Evolutionary conservation across 2,329 filamentous ascomycete genomes (phyloP).

Genomic region (Botrytis medusae): DNA sequence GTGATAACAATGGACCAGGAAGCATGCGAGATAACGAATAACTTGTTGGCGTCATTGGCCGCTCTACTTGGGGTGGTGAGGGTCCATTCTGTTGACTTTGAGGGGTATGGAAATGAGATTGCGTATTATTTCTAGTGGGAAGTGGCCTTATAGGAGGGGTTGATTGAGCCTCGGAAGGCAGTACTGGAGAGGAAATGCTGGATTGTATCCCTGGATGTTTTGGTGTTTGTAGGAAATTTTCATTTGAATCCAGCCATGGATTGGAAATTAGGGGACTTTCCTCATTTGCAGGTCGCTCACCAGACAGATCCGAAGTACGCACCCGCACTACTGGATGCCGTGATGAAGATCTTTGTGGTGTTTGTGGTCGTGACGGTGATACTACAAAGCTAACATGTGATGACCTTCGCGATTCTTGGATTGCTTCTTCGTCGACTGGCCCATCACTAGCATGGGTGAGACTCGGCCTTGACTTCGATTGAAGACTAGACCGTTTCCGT

Average conservation of each 20-base stretch:
- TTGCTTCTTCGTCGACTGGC: conserved; percentile 23
- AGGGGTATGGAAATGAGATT: conserved; percentile 35
- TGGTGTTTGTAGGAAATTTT: conserved; percentile 28
- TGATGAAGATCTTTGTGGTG: conserved; percentile 32
- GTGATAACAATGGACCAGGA: conserved; percentile 58
- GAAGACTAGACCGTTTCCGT: conserved; percentile 23
- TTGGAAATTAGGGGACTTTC: conserved; percentile 35
- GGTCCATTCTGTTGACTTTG: conserved; percentile 37
- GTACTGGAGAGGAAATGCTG: conserved; percentile 34
- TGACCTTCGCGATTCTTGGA: conserved; percentile 29
- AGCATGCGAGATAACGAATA: conserved; percentile 54
- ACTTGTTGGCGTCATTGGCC: conserved; percentile 44
- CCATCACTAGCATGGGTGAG: conserved; percentile 27
- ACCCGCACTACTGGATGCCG: conserved; percentile 28
- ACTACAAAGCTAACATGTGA: conserved; percentile 37
- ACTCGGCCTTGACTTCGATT: conserved; percentile 22
- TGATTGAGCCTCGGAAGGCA: conserved; percentile 37
- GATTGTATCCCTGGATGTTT: conserved; percentile 32
- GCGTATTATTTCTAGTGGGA: conserved; percentile 32
- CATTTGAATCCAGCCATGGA: conserved; percentile 33
- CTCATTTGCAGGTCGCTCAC: conserved; percentile 24
- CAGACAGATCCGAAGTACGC: conserved; percentile 22
- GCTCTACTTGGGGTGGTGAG: conserved; percentile 42
- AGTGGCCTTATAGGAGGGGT: conserved; percentile 29
- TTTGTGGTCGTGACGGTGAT: conserved; percentile 28